These are phyloP conservation scores for Lentinula detonsa DNA, from an alignment of 768 basidiomycete species.

Conservation along the genomic window DNA sequence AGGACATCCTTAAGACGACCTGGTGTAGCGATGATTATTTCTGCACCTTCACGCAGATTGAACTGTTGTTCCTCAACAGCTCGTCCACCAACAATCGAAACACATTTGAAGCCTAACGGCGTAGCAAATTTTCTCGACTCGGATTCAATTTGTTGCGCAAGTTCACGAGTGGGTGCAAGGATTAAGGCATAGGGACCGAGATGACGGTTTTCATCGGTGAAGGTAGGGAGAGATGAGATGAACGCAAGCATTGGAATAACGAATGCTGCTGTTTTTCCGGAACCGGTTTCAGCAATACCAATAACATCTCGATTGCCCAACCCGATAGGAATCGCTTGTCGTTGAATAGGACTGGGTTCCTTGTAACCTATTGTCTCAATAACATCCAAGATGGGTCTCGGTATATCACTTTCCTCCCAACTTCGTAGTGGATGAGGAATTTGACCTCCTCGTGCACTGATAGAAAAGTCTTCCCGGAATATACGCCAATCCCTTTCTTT, in stretches of 20 bases:
- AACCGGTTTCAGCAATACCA: slow-evolving; percentile 98
- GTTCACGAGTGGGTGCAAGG: slow-evolving; percentile 93
- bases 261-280: slow-evolving; percentile 97
- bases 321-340: slow-evolving; percentile 99
- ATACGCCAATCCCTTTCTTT: slow-evolving; percentile 99
- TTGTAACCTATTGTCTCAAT: slow-evolving; percentile 94
- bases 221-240: slow-evolving; percentile 78
- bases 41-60: slow-evolving; percentile 95
- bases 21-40: slow-evolving; percentile 98
- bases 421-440: slow-evolving; percentile 92
- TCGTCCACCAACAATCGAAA: slow-evolving; percentile 98
- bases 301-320: slow-evolving; percentile 95
- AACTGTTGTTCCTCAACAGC: slow-evolving; percentile 98
- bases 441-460: slow-evolving; percentile 86
- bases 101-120: slow-evolving; percentile 87
- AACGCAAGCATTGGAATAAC: slow-evolving; percentile 98
- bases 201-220: slow-evolving; percentile 91
- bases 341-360: slow-evolving; percentile 94
- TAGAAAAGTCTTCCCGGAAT: slow-evolving; percentile 97
- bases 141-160: slow-evolving; percentile 94
- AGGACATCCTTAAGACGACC: slow-evolving; percentile 98
- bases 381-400: slow-evolving; percentile 68
- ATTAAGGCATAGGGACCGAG: slow-evolving; percentile 92
- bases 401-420: slow-evolving; percentile 88
- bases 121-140: slow-evolving; percentile 90